Conservation (phyloP, 495 filamentous ascomycete genomes). For the Halenospora varia region DNA sequence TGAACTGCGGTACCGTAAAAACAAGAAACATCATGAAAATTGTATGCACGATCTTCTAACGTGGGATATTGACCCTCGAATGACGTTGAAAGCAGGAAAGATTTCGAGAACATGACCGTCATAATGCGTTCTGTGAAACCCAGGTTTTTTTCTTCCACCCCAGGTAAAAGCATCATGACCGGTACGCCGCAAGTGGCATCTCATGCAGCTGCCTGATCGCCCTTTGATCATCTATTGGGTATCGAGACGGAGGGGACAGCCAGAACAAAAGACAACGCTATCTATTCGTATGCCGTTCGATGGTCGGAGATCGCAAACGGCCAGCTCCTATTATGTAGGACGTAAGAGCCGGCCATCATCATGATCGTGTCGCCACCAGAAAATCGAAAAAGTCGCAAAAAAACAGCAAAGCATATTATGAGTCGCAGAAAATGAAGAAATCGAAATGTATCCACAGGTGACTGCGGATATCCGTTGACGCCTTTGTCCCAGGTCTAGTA, state of each 20-base stretch:
- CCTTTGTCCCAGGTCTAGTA: conserved; percentile 26
- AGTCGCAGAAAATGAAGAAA: conserved; percentile 31
- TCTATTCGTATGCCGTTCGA: conserved; percentile 66
- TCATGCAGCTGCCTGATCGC: conserved; percentile 38
- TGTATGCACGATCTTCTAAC: conserved; percentile 28
- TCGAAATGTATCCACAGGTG: conserved; percentile 29
- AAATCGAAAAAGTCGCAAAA: conserved; percentile 33
- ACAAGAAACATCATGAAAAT: conserved; percentile 33
- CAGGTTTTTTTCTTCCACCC: conserved; percentile 15
- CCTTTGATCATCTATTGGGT: conserved; percentile 48
- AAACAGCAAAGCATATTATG: conserved; percentile 34
- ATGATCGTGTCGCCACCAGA: conserved; percentile 28
- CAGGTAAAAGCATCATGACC: conserved; percentile 28
- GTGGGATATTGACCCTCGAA: conserved; percentile 28
- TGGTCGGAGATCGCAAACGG: conserved; percentile 20
- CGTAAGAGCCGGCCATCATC: conserved; percentile 18
- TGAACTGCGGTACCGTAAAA: conserved; percentile 29
- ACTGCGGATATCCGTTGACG: conserved; percentile 21
- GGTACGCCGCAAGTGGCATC: conserved; percentile 28
- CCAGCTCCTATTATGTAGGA: conserved; percentile 13
- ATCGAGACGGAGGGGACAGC: conserved; percentile 46
- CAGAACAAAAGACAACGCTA: conserved; percentile 65
- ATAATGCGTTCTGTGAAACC: conserved; percentile 35
- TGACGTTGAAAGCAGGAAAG: conserved; percentile 27
- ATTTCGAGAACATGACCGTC: conserved; percentile 34